Base-by-base conservation (phyloP, 2,329 filamentous ascomycete species). In the Diaporthe sp. region DNA sequence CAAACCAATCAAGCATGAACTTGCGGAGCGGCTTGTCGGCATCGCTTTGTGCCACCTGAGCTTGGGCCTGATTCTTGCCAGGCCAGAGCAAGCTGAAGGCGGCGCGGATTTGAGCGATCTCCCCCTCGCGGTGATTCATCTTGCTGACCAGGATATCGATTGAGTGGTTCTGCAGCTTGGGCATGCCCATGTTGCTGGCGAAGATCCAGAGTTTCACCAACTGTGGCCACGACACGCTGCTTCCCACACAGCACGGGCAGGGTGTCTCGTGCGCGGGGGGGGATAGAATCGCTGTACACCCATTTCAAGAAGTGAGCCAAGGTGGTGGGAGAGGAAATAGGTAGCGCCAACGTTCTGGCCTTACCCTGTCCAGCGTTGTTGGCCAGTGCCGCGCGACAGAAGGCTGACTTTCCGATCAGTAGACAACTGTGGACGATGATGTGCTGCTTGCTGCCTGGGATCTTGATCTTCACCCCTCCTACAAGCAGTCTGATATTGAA, bases 181-280 rank as follows among this genome's bases (percentile, higher is more conserved):
- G 62, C n/a, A 46, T 15, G 22, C 22, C 9, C 31, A 58, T 49
- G 5, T 39, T 31, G 25, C 28, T 34, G 62, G 42, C 72, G 22
- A 61, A 61, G 15, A 53, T 17, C 62, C 62, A 70, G n/a, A 74
- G n/a, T 4, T 55, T 22, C 15, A 59, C 22, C 39, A 70, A 3
- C 4, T 68, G 4, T 1, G 55, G 5, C 39, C 51, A 51, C 3
- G 31, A 28, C 39, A 74, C 1, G 17, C 5, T 13, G 31, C 6
- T 9, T 10, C 42, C 37, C 12, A 8, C n/a, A n/a, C 7, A 19
- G 4, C 7, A 19, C 25, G 12, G n/a, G 10, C 28, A 53, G 10
- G 28, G 13, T 2, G 9, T 34, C 22, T 13, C 10, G 31, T 25
- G 15, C 2, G 17, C 17, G 3, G 37, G 49, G 19, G 19, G 19